phyloP scores from a whole-genome alignment of 371 early-diverging fungal genomes.

The Smittium culicis region DNA sequence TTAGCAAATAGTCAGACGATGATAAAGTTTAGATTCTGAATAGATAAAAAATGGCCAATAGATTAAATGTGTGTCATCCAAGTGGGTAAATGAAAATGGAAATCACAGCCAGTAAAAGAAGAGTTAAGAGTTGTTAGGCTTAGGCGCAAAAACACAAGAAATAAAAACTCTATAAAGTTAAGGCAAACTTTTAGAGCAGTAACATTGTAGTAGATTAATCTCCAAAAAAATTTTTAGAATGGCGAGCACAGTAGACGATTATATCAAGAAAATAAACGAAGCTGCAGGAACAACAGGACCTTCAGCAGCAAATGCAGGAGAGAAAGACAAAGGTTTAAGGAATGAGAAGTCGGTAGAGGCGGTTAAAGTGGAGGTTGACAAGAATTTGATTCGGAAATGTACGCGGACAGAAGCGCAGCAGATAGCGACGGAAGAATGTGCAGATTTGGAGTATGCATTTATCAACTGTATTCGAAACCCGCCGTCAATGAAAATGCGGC shows the following conservation, averaged over 20 bases:
- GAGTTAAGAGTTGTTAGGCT: no score
- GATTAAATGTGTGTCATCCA: no score
- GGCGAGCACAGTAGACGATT: not conserved
- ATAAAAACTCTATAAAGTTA: no score
- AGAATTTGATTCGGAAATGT: not conserved
- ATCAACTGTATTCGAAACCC: conserved; percentile 4
- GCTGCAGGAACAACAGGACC: not conserved
- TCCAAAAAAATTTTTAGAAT: not conserved
- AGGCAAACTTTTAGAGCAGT: not conserved
- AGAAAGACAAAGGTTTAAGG: not conserved
- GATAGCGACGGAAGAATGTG: conserved; percentile 7
- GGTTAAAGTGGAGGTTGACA: not conserved
- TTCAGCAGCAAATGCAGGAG: not conserved
- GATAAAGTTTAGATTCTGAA: no score
- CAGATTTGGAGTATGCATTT: conserved; percentile 1
- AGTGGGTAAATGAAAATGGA: no score
- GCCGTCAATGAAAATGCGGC: not conserved
- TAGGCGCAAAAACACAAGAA: no score
- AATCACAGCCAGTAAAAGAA: no score
- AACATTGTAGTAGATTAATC: not conserved
- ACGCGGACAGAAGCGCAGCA: not conserved
- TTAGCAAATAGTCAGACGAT: no score
- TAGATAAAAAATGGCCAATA: no score
- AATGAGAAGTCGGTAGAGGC: not conserved
- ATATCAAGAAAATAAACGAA: not conserved